Base-by-base conservation (phyloP, 345 rosid genomes). In the Linum lewisii region DNA sequence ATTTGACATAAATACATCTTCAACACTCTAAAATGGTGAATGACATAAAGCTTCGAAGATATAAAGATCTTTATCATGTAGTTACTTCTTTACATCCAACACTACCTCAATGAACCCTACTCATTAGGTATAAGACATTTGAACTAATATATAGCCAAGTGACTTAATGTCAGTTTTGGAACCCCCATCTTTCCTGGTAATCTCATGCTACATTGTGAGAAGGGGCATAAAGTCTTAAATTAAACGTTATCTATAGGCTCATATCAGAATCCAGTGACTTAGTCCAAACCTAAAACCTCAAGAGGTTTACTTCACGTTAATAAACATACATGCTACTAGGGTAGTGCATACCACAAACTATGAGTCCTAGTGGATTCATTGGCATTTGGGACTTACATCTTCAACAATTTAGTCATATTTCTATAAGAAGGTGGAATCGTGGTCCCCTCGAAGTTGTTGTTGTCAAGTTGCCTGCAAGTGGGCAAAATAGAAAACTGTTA, bases 381-480 rank as follows among this genome's bases (percentile, higher is more conserved):
- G 47, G 57, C 50, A 55, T 54, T 54, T 62, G 68, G 42, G 49
- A 83, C 93, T 89, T 87, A 93, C 99, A 93, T 19, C 66, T 93
- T 93, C 79, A 87, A 71, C 68, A 93, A 76, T 53, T 79, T 81
- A 47, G 90, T 69, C 89, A 93, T 85, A 74, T 77, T 82, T 59
- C 79, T 72, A 49, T 83, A 93, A 60, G 95, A 74, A 50, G 24
- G 69, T 57, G 99, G 99, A 72, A 93, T 93, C 7, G 79, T 54
- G 51, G 63, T 72, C 68, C 99, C 95, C 21, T 77, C 79, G 38
- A 93, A 93, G 74, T 85, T 71, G 84, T 93, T 93, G 73, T 89
- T 89, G 70, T 93, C 99, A 45, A 84, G 78, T 64, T 93, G 99
- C 55, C 99, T 93, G 85, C 78, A 77, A 68, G 72, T 63, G 34